Conservation (phyloP, 257 asterid species). For the Primulina tabacum region DNA sequence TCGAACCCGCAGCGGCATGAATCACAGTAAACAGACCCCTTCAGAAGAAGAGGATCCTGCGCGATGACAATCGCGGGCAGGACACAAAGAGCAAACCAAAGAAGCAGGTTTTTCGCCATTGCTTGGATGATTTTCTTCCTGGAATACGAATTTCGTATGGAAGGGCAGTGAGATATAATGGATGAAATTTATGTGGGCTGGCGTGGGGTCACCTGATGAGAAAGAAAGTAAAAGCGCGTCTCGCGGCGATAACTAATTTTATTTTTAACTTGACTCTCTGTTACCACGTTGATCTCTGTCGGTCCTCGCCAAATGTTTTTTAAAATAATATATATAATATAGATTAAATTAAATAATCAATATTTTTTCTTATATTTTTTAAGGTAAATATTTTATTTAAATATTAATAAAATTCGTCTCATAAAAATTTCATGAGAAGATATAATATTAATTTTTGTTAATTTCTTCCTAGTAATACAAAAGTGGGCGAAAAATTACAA, state of each 20-base stretch:
- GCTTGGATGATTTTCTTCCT: background rate
- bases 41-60: background rate
- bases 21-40: background rate
- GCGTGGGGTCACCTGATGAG: background rate
- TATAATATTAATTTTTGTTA: too few species aligned
- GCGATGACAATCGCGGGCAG: background rate
- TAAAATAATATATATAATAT: too few species aligned
- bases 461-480: too few species aligned
- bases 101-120: background rate
- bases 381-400: too few species aligned
- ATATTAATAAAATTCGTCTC: too few species aligned
- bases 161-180: background rate
- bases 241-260: background rate
- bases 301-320: too few species aligned
- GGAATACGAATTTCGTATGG: background rate
- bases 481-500: too few species aligned
- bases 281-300: background rate
- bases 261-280: too few species aligned
- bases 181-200: background rate
- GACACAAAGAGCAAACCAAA: background rate
- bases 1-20: background rate
- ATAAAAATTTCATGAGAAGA: too few species aligned
- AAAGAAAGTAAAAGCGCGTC: background rate
- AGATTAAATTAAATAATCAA: too few species aligned
- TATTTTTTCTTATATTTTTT: too few species aligned